Evolutionary conservation across 2,329 filamentous ascomycete genomes (phyloP).

Genomic region (Truncatella angustata): DNA sequence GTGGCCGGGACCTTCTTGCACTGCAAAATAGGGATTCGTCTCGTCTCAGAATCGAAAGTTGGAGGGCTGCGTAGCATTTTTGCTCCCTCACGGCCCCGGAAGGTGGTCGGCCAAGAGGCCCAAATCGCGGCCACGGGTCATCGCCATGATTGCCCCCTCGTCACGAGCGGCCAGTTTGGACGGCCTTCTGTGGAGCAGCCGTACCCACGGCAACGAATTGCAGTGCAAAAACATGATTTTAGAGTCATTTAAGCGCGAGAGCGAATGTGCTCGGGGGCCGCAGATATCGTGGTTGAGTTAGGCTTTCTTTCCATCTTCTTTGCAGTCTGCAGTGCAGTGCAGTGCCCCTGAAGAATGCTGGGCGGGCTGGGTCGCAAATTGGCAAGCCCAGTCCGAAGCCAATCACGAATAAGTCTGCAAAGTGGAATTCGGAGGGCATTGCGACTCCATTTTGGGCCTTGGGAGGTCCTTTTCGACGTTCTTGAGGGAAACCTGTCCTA

Average conservation of each 20-base stretch:
- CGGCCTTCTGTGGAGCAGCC: neutral
- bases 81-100: slow-evolving; percentile 1
- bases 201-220: slow-evolving; percentile 4
- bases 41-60: neutral
- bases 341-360: neutral
- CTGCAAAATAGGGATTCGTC: too few species aligned
- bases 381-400: neutral
- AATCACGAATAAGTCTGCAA: neutral
- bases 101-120: neutral
- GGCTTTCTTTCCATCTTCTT: neutral
- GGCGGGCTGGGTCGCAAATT: neutral
- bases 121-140: neutral
- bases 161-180: neutral
- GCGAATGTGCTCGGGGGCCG: neutral
- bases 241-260: neutral
- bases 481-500: too few species aligned
- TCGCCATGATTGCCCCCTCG: neutral
- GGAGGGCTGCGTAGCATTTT: neutral
- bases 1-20: neutral
- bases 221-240: neutral
- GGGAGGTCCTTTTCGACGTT: too few species aligned
- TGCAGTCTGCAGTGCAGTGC: neutral
- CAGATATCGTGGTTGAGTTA: neutral
- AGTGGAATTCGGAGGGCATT: neutral
- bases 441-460: too few species aligned